These are phyloP conservation scores for Corynespora cassiicola DNA, from an alignment of 2,329 filamentous ascomycete species.

Conservation along the genomic window DNA sequence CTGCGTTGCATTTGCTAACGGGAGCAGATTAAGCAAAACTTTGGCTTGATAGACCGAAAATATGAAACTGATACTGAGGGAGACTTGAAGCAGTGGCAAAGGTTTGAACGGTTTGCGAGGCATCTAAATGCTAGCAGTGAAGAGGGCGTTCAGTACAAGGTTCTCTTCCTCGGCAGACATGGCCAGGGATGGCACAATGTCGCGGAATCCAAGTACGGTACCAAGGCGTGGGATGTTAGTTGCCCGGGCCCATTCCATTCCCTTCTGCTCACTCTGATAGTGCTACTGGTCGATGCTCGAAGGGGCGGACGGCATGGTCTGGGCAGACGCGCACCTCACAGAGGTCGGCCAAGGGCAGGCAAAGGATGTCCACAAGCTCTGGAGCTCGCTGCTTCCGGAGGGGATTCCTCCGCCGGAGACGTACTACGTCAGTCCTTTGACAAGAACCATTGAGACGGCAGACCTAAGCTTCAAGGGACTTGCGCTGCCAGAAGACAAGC, in stretches of 20 bases:
- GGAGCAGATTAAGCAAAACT: conserved; percentile 63
- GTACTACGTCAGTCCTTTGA: conserved; percentile 71
- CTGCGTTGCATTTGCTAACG: neutral
- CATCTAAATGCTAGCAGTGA: conserved; percentile 55
- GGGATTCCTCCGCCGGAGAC: conserved; percentile 67
- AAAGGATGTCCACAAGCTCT: conserved; percentile 63
- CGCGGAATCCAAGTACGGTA: conserved; percentile 72
- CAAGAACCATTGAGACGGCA: conserved; percentile 68
- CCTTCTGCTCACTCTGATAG: conserved; percentile 34
- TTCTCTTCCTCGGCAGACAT: conserved; percentile 73
- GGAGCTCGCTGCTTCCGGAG: conserved; percentile 57
- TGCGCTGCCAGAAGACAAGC: conserved; percentile 53
- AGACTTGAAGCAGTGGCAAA: conserved; percentile 64
- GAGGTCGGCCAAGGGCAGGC: conserved; percentile 65
- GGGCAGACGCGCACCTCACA: conserved; percentile 70
- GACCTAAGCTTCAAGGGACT: conserved; percentile 65
- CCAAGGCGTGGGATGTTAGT: conserved; percentile 70
- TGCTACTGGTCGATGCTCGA: conserved; percentile 70
- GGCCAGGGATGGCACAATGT: conserved; percentile 72
- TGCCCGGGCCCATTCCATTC: neutral
- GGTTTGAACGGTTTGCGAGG: conserved; percentile 64
- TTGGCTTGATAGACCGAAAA: conserved; percentile 68
- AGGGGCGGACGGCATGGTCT: conserved; percentile 66
- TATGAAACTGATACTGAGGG: conserved; percentile 58
- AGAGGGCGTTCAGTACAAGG: conserved; percentile 64